These are phyloP conservation scores for Trichoderma reesei DNA, from an alignment of 495 filamentous ascomycete species.

Conservation along the genomic window DNA sequence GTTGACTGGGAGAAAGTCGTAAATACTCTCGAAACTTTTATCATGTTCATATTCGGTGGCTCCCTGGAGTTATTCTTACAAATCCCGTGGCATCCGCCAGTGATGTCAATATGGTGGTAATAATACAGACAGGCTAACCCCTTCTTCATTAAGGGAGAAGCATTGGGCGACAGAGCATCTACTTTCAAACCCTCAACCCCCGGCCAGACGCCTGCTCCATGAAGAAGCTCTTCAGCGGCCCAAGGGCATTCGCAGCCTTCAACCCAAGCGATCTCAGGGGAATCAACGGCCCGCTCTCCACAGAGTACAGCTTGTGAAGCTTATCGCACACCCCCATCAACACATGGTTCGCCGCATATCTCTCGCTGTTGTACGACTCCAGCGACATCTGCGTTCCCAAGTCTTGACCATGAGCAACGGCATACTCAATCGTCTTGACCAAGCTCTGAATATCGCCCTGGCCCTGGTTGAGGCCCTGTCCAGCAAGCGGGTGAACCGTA, in stretches of 20 bases:
- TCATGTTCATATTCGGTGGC: not conserved
- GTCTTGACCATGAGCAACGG: conserved; percentile 70
- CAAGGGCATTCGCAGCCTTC: conserved; percentile 63
- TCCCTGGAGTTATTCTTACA: not conserved
- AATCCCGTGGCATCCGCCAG: not conserved
- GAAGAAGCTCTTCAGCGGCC: conserved; percentile 69
- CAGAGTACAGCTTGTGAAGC: conserved; percentile 83
- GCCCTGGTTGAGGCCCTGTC: conserved; percentile 91
- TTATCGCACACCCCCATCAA: conserved; percentile 87
- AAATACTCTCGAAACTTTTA: conserved; percentile 2
- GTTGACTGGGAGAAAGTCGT: conserved; percentile 6
- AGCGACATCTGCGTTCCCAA: conserved; percentile 63
- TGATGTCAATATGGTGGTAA: not conserved
- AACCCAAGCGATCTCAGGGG: conserved; percentile 69
- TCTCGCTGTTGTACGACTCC: conserved; percentile 66
- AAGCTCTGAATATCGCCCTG: conserved; percentile 77
- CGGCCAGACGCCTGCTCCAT: conserved; percentile 78
- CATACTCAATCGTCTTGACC: conserved; percentile 60
- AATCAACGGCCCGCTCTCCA: conserved; percentile 64
- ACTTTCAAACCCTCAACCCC: conserved; percentile 24
- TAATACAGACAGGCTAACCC: not conserved
- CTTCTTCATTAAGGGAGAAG: not conserved
- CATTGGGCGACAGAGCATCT: not conserved
- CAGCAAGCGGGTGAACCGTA: conserved; percentile 86
- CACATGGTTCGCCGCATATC: conserved; percentile 74